Evolutionary conservation across 179 eudicot genomes (phyloP).

Genomic region (Corrigiola litoralis): DNA sequence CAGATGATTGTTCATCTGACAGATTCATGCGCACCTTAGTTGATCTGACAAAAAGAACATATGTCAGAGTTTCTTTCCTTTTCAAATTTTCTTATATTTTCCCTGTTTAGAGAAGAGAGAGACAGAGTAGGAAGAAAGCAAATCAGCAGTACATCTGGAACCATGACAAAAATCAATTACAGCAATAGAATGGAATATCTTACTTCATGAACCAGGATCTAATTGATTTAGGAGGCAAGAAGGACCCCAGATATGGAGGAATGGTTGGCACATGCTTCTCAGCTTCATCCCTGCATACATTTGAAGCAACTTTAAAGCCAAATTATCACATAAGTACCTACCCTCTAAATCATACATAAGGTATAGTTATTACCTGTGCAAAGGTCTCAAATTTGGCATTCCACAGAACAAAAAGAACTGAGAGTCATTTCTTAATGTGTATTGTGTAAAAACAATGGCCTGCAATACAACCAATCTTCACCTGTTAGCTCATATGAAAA

Average conservation of each 20-base stretch:
- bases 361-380: constrained; percentile 45
- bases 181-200: constrained; percentile 19
- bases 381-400: constrained; percentile 53
- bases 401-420: constrained; percentile 54
- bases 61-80: neutral
- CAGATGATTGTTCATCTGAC: constrained; percentile 57
- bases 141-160: neutral
- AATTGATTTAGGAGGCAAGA: constrained; percentile 67
- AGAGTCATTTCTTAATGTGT: constrained; percentile 74
- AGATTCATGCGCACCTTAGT: constrained; percentile 58
- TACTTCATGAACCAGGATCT: constrained; percentile 94
- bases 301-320: constrained; percentile 2
- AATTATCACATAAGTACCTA: constrained; percentile 4
- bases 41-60: constrained; percentile 42
- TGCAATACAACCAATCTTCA: constrained; percentile 36
- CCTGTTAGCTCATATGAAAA: constrained; percentile 6
- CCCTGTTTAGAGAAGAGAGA: neutral
- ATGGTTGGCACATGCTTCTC: constrained; percentile 36
- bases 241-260: constrained; percentile 59
- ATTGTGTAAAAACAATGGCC: constrained; percentile 73
- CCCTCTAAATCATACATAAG: constrained; percentile 3
- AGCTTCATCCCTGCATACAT: constrained; percentile 58
- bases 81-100: neutral
- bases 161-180: neutral
- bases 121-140: no score